Evolutionary conservation across 768 basidiomycete genomes (phyloP).

Genomic region (Mycena galericulata): DNA sequence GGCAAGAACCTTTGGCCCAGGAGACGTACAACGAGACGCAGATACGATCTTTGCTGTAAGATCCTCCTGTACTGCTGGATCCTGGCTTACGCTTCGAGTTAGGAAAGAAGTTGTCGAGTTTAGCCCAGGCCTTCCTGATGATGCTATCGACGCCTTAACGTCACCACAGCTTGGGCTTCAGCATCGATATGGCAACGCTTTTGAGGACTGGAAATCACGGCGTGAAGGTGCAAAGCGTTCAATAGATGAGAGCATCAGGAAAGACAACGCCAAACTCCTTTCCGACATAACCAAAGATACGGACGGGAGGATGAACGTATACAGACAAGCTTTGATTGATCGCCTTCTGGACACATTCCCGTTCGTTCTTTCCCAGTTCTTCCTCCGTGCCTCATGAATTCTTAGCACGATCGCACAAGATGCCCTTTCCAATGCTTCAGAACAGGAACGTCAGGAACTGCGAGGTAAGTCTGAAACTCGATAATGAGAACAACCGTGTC

Average conservation of each 20-base stretch:
- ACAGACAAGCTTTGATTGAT: conserved; percentile 1
- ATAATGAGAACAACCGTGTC: not conserved
- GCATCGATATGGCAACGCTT: not conserved
- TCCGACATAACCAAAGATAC: not conserved
- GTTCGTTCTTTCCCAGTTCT: not conserved
- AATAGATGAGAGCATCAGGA: not conserved
- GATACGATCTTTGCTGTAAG: conserved; percentile 5
- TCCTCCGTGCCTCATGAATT: not conserved
- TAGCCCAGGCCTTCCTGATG: not conserved
- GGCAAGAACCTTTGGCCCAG: not conserved
- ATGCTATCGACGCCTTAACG: conserved; percentile 9
- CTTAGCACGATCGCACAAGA: not conserved
- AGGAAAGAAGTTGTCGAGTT: conserved; percentile 9
- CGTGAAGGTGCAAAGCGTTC: not conserved
- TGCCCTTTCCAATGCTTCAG: not conserved
- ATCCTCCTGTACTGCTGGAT: not conserved
- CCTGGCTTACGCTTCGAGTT: not conserved
- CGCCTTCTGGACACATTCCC: conserved; percentile 10
- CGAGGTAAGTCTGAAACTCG: not conserved
- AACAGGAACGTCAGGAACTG: not conserved
- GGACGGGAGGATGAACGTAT: not conserved
- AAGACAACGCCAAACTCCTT: not conserved
- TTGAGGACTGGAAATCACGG: conserved; percentile 5
- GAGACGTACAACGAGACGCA: not conserved
- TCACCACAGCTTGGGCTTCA: not conserved